Percentiles rank a stretch among this genome's conserved stretches.
Conservation (phyloP, 768 basidiomycete genomes). For the Strobilomyces confusus region DNA sequence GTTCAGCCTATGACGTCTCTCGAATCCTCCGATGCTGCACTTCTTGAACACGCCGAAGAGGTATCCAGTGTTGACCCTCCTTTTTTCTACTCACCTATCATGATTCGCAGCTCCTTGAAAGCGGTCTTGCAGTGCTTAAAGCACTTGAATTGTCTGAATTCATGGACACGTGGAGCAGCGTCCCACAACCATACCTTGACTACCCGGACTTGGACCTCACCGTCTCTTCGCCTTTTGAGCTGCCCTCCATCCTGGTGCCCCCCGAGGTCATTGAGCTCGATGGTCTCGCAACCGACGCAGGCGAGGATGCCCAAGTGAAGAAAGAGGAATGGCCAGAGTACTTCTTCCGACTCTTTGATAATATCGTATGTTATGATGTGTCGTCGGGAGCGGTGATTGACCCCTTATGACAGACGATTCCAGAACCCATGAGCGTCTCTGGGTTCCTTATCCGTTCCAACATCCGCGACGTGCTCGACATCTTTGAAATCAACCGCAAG, state of each 20-base stretch:
- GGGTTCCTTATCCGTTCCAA: constrained; percentile 79
- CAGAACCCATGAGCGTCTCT: constrained; percentile 64
- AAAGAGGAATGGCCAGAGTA: constrained; percentile 83
- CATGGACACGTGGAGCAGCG: constrained; percentile 48
- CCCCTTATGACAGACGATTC: constrained; percentile 55
- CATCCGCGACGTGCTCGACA: constrained; percentile 73
- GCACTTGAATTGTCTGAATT: constrained; percentile 61
- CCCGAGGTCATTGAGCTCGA: constrained; percentile 86
- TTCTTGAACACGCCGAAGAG: constrained; percentile 57
- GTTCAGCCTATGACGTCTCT: constrained; percentile 59
- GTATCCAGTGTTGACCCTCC: constrained; percentile 31
- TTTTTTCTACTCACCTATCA: neutral
- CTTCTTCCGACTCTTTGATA: constrained; percentile 64
- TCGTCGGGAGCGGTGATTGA: neutral
- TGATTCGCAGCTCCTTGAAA: constrained; percentile 63
- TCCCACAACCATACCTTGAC: constrained; percentile 62
- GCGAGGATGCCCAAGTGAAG: constrained; percentile 68
- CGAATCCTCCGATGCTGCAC: constrained; percentile 37
- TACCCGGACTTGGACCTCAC: constrained; percentile 41
- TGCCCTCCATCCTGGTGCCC: constrained; percentile 80
- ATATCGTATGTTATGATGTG: constrained; percentile 35
- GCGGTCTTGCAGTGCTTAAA: constrained; percentile 58
- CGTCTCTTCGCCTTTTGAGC: constrained; percentile 49
- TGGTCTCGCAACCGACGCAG: constrained; percentile 59
- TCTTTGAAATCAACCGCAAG: constrained; percentile 95